A percentile compares a stretch with the other conserved stretches of the same genome.
These are phyloP conservation scores for Fusarium ambrosium DNA, from an alignment of 2,329 filamentous ascomycete genomes.

Conservation along the genomic window DNA sequence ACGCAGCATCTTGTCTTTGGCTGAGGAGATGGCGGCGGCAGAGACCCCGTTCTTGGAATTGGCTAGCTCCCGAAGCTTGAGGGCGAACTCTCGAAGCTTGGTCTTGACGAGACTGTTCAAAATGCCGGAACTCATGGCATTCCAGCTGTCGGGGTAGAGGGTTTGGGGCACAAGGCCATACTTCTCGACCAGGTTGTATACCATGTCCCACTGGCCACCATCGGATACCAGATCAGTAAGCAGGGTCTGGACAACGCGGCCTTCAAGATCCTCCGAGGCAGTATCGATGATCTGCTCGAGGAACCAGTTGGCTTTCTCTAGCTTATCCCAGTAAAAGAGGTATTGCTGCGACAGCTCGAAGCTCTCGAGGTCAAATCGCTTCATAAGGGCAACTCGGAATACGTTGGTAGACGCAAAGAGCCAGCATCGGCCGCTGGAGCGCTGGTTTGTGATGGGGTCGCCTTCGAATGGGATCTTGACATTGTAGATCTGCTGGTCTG, in stretches of 20 bases:
- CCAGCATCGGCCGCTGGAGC: slow-evolving; percentile 88
- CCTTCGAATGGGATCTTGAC: slow-evolving; percentile 86
- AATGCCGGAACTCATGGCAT: slow-evolving; percentile 76
- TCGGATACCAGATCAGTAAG: slow-evolving; percentile 79
- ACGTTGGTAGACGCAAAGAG: slow-evolving; percentile 93
- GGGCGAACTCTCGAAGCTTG: slow-evolving; percentile 87
- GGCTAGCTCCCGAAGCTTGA: slow-evolving; percentile 75
- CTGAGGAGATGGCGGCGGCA: slow-evolving; percentile 57
- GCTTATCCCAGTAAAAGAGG: slow-evolving; percentile 94
- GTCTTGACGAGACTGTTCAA: slow-evolving; percentile 84
- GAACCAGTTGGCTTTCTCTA: slow-evolving; percentile 93
- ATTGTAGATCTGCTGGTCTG: slow-evolving; percentile 86
- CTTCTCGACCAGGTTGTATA: slow-evolving; percentile 85
- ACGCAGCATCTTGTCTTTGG: slow-evolving; percentile 81
- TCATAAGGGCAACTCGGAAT: slow-evolving; percentile 90
- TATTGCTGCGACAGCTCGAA: slow-evolving; percentile 93
- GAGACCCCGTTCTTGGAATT: slow-evolving; percentile 48
- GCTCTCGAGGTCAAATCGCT: slow-evolving; percentile 79
- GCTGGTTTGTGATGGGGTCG: slow-evolving; percentile 86
- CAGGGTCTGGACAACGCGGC: slow-evolving; percentile 78
- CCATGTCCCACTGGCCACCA: slow-evolving; percentile 94
- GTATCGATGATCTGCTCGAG: slow-evolving; percentile 87
- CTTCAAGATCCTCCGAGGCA: slow-evolving; percentile 76
- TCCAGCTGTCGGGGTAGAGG: slow-evolving; percentile 86
- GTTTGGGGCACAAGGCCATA: slow-evolving; percentile 89